phyloP scores from a whole-genome alignment of 2,329 filamentous ascomycete species.

The Epicoccum nigrum region DNA sequence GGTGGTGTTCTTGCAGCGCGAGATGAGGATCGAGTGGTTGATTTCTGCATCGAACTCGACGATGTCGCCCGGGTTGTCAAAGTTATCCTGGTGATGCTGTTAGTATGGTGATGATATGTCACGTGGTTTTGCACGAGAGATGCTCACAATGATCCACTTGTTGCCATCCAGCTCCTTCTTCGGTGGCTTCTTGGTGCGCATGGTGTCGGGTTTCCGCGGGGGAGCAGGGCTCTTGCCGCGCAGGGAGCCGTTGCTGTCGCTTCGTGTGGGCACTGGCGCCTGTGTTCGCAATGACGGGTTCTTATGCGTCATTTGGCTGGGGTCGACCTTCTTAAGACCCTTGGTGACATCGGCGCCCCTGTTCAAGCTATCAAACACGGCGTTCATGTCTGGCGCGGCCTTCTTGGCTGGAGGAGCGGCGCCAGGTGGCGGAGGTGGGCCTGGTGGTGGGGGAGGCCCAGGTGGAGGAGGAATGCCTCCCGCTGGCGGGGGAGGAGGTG shows the following conservation, averaged over 20 bases:
- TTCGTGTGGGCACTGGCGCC: slow-evolving; percentile 69
- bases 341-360: slow-evolving; percentile 87
- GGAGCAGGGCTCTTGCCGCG: slow-evolving; percentile 86
- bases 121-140: too few species aligned
- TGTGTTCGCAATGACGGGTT: slow-evolving; percentile 83
- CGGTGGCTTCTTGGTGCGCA: slow-evolving; percentile 56
- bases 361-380: slow-evolving; percentile 92
- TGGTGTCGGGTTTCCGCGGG: slow-evolving; percentile 64
- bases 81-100: slow-evolving; percentile 74
- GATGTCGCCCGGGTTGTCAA: slow-evolving; percentile 73
- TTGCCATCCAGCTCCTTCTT: slow-evolving; percentile 65
- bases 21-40: slow-evolving; percentile 89
- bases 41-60: slow-evolving; percentile 83
- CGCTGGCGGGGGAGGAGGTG: slow-evolving; percentile 66
- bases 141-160: slow-evolving; percentile 85
- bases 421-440: slow-evolving; percentile 41
- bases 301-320: slow-evolving; percentile 97
- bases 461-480: slow-evolving; percentile 68
- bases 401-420: slow-evolving; percentile 59
- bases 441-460: slow-evolving; percentile 67
- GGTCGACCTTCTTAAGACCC: slow-evolving; percentile 89
- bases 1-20: slow-evolving; percentile 87
- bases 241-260: slow-evolving; percentile 55
- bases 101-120: background rate
- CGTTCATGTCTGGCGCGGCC: slow-evolving; percentile 69